Evolutionary conservation across 225 moss, liverwort and hornwort genomes (phyloP), one percentile per base, ranked within the genome.

Genomic region (Marchantia polymorpha): DNA sequence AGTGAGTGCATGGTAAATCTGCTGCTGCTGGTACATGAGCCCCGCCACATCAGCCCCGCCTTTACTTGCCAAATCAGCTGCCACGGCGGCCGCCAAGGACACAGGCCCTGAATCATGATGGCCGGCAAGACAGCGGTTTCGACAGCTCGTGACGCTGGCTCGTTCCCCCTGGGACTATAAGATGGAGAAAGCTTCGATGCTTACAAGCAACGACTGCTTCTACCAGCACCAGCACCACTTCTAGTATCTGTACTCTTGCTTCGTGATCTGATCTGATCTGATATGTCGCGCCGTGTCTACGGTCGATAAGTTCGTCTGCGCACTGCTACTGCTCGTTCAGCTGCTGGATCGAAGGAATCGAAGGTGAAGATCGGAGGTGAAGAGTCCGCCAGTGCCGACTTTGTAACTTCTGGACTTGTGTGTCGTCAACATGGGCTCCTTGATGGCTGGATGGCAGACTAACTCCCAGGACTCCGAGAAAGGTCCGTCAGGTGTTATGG

Each of bases 381-480:
- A 58, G 58, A 58, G 58, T 16, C 20, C 58, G 16, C 58, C 17
- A 1, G 54, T 58, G 16, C 17, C 6, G 20, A 58, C 58, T 12
- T 16, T 58, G 58, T 58, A 58, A 58, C 0, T 12, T 58, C 58
- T 39, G 3, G 39, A 39, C 39, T 39, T 39, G 2, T 39, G 5
- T 15, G 0, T 72, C 19, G 48, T 13, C n/a, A 60, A 75, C 71
- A 86, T 86, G 86, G 86, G 86, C 22, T 86, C 86, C 19, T 64
- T 86, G 81, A 78, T 86, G 83, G 48, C 85, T 19, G 86, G 86
- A 20, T 86, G 86, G 86, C 80, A 80, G 52, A 83, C 86, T 8
- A 55, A 77, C 22, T 69, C 77, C 0, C 9, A 51, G 19, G 46
- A 12, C 47, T 20, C 72, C 15, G 19, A 69, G 7, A 52, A 78